Percentiles rank a stretch among this genome's conserved stretches.
These are phyloP conservation scores for Exserohilum turcica DNA, from an alignment of 2,329 filamentous ascomycete genomes.

Conservation along the genomic window DNA sequence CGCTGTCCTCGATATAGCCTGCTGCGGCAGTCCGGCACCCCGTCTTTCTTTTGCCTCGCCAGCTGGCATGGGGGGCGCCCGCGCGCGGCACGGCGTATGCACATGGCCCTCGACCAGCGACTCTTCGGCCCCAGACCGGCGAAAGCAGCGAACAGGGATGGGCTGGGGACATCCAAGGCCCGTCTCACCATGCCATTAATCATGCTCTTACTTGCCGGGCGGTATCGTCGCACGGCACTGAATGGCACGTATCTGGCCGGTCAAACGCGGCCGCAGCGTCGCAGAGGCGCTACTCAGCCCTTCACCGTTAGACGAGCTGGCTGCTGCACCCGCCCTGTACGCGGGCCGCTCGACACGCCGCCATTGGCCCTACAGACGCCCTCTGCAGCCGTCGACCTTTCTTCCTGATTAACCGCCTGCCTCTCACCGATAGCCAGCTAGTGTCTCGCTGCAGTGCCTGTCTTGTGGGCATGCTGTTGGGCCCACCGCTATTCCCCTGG, in stretches of 20 bases:
- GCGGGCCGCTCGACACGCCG: slow-evolving; percentile 14
- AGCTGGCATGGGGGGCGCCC: too few species aligned
- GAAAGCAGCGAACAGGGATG: slow-evolving; percentile 2
- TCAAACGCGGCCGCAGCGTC: slow-evolving; percentile 13
- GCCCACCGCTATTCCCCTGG: slow-evolving; percentile 18
- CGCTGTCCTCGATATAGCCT: too few species aligned
- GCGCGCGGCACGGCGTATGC: neutral
- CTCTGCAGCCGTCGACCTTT: slow-evolving; percentile 9
- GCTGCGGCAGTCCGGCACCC: too few species aligned
- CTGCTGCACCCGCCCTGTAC: slow-evolving; percentile 19
- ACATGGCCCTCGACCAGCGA: neutral
- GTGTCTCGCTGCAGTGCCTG: slow-evolving; percentile 21
- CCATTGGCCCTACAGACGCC: slow-evolving; percentile 17
- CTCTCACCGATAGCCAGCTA: slow-evolving; percentile 17
- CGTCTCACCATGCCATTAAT: slow-evolving; percentile 5
- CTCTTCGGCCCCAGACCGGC: neutral
- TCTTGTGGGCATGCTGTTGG: slow-evolving; percentile 17
- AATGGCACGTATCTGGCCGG: slow-evolving; percentile 7
- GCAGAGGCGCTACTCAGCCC: slow-evolving; percentile 10
- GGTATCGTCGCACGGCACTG: slow-evolving; percentile 5
- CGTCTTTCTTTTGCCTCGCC: neutral
- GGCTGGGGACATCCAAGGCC: slow-evolving; percentile 1
- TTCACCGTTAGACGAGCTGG: slow-evolving; percentile 15
- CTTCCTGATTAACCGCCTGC: slow-evolving; percentile 20
- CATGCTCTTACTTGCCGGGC: slow-evolving; percentile 8